Evolutionary conservation across 192 early-diverging fungal species (phyloP).

Genomic region (Powellomyces hirtus): DNA sequence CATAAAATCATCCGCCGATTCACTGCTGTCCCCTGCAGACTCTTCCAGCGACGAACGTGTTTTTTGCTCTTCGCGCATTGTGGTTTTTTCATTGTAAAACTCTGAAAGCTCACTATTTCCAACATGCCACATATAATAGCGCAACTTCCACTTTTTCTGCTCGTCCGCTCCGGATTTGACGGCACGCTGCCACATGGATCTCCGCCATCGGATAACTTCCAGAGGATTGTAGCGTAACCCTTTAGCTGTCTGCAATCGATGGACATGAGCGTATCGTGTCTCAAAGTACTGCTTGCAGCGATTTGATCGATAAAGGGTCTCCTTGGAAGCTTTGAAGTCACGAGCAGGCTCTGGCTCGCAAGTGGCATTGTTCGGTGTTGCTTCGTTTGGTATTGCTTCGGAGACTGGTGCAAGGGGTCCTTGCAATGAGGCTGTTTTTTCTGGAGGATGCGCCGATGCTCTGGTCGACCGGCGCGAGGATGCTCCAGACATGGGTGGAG

Average conservation of each 20-base stretch:
- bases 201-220: conserved; percentile 20
- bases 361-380: neutral
- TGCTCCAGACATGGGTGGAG: too few species aligned
- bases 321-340: conserved; percentile 4
- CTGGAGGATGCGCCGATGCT: too few species aligned
- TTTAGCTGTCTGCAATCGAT: neutral
- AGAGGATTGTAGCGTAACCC: conserved; percentile 25
- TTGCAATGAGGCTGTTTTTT: too few species aligned
- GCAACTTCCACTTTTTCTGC: conserved; percentile 29
- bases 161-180: conserved; percentile 23
- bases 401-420: neutral
- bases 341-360: neutral
- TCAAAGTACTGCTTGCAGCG: conserved; percentile 34
- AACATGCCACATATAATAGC: conserved; percentile 31
- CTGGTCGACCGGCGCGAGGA: too few species aligned
- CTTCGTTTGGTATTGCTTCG: neutral
- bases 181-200: conserved; percentile 25
- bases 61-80: neutral
- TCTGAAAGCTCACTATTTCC: conserved; percentile 23
- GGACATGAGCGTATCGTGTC: conserved; percentile 13
- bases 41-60: neutral
- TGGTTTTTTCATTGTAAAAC: conserved; percentile 9
- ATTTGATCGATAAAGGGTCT: conserved; percentile 16
- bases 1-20: neutral
- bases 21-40: neutral